These are phyloP conservation scores for Pseudocercospora eumusae DNA, from an alignment of 2,329 filamentous ascomycete species.

Conservation along the genomic window DNA sequence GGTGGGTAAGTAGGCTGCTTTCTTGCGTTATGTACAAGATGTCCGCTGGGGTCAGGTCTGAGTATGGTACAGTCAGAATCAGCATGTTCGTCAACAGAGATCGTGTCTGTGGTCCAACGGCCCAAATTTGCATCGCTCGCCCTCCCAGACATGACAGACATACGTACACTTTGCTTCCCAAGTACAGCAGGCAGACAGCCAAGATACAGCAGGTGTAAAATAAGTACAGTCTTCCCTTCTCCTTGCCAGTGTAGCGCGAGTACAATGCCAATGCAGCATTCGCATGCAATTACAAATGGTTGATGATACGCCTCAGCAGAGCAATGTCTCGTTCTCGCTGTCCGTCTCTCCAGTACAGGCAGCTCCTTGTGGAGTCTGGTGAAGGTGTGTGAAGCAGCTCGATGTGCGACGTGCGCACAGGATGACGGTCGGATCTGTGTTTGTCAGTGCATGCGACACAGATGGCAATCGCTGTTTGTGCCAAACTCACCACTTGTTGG, in stretches of 20 bases:
- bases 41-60: slow-evolving; percentile 27
- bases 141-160: slow-evolving; percentile 24
- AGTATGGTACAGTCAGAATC: slow-evolving; percentile 30
- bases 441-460: slow-evolving; percentile 3
- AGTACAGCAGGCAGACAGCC: slow-evolving; percentile 8
- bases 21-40: slow-evolving; percentile 30
- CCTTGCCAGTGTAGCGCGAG: neutral
- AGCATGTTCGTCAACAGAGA: slow-evolving; percentile 17
- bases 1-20: slow-evolving; percentile 9
- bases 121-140: slow-evolving; percentile 10
- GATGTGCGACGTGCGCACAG: neutral
- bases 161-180: slow-evolving; percentile 29
- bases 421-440: neutral
- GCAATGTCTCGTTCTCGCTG: slow-evolving; percentile 9
- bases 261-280: slow-evolving; percentile 8
- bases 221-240: slow-evolving; percentile 13
- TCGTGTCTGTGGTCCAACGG: slow-evolving; percentile 3
- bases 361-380: neutral
- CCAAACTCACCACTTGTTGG: neutral
- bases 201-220: slow-evolving; percentile 4
- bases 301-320: slow-evolving; percentile 7
- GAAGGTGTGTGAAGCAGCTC: neutral
- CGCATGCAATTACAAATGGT: slow-evolving; percentile 8
- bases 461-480: neutral
- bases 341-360: neutral